These are phyloP conservation scores for Colletotrichum shisoi DNA, from an alignment of 2,329 filamentous ascomycete species.

Conservation along the genomic window DNA sequence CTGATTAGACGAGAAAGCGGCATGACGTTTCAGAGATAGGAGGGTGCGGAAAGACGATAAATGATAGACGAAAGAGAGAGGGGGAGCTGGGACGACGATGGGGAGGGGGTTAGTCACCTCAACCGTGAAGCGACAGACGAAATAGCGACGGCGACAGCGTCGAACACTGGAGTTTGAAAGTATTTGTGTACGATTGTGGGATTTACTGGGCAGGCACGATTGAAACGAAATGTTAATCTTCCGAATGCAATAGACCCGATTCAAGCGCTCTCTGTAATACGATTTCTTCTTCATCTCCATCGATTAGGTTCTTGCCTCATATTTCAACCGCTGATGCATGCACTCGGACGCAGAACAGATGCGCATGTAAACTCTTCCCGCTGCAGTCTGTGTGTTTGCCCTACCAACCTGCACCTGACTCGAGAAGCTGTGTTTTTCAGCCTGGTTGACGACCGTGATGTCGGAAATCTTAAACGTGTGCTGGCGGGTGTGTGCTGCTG, in stretches of 20 bases:
- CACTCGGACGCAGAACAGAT: conserved; percentile 1
- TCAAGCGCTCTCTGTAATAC: background rate
- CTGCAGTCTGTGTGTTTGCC: background rate
- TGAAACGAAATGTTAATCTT: conserved; percentile 20
- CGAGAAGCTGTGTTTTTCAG: background rate
- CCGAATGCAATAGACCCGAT: background rate
- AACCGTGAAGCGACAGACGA: conserved; percentile 2
- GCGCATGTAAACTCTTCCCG: background rate
- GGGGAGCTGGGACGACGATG: conserved; percentile 10
- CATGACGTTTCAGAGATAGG: conserved; percentile 18
- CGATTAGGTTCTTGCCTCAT: background rate
- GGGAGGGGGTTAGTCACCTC: background rate
- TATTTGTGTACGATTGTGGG: conserved; percentile 5
- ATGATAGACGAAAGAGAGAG: background rate
- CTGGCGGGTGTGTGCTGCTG: background rate
- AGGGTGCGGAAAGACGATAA: background rate
- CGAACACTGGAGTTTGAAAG: background rate
- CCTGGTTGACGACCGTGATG: background rate
- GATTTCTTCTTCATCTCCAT: background rate
- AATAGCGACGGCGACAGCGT: conserved; percentile 17
- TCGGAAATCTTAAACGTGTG: background rate
- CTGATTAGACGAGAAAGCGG: conserved; percentile 12
- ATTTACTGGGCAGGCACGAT: conserved; percentile 18
- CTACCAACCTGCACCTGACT: background rate
- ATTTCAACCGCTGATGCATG: background rate